Evolutionary conservation across 177 flowering plant species (phyloP).

Genomic region (Tripterygium wilfordii): DNA sequence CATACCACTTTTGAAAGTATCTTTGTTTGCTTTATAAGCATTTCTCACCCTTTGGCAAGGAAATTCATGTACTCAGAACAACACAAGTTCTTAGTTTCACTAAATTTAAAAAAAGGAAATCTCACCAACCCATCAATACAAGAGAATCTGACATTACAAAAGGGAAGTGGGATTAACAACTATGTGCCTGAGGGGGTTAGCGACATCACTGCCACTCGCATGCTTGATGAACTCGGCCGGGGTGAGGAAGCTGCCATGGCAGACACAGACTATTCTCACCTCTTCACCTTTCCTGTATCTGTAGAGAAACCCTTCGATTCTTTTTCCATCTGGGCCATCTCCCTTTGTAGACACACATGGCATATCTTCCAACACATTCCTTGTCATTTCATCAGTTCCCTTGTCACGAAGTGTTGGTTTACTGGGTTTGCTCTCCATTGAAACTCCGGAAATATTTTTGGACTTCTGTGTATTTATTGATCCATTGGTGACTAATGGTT

Average conservation of each 20-base stretch:
- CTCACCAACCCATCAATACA: no score
- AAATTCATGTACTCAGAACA: no score
- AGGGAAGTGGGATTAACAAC: slow-evolving; percentile 51
- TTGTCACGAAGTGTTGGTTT: slow-evolving; percentile 9
- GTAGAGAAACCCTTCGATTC: slow-evolving; percentile 74
- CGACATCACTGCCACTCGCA: slow-evolving; percentile 83
- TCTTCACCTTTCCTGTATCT: slow-evolving; percentile 70
- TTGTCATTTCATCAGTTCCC: slow-evolving; percentile 18
- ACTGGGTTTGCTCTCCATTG: slow-evolving; percentile 11
- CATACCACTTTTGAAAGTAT: no score
- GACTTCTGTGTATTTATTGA: neutral
- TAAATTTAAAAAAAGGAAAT: no score
- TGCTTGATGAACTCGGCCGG: slow-evolving; percentile 91
- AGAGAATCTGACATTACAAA: slow-evolving; percentile 15
- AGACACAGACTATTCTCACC: slow-evolving; percentile 80
- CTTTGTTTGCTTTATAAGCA: no score
- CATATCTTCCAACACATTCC: slow-evolving; percentile 52
- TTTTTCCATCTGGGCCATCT: slow-evolving; percentile 60
- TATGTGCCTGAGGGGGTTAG: slow-evolving; percentile 75
- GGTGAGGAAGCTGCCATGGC: slow-evolving; percentile 77
- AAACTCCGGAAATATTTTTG: slow-evolving; percentile 5
- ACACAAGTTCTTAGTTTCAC: no score
- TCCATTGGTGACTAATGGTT: slow-evolving; percentile 3
- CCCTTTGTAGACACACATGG: slow-evolving; percentile 67
- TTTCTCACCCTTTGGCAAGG: no score